Percentiles rank a stretch among this genome's conserved stretches.
phyloP scores from a whole-genome alignment of 768 basidiomycete species.

The Boletus rubropictus region DNA sequence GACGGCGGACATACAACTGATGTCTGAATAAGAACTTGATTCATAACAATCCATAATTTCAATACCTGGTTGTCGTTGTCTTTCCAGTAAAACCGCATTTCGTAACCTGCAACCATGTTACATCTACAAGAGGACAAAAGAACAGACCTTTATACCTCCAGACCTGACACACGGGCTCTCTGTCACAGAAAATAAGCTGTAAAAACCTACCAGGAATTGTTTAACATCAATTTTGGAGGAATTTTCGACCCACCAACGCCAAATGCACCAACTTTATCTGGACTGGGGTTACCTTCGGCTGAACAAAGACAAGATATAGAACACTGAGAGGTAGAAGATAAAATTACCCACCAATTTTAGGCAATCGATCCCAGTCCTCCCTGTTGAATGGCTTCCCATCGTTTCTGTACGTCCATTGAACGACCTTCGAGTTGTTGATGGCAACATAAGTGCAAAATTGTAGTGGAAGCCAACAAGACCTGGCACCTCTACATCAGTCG shows the following conservation, averaged over 20 bases:
- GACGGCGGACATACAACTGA: background rate
- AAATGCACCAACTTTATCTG: constrained; percentile 94
- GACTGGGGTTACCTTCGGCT: constrained; percentile 93
- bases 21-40: background rate
- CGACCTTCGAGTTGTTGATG: constrained; percentile 41
- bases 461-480: too few species aligned
- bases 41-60: too few species aligned
- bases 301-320: background rate
- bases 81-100: background rate
- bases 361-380: constrained; percentile 84
- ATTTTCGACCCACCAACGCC: constrained; percentile 55
- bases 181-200: constrained; percentile 71
- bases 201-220: constrained; percentile 41
- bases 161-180: background rate
- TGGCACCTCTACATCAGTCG: constrained; percentile 22
- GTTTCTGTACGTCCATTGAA: constrained; percentile 81
- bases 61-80: background rate
- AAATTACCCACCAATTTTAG: constrained; percentile 73
- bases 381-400: constrained; percentile 75
- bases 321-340: background rate
- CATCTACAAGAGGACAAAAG: background rate
- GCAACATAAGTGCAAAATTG: too few species aligned
- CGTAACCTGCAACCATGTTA: background rate
- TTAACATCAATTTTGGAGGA: background rate
- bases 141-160: background rate